Conservation (phyloP, 352 stramenopile species). For the Blastocystis sp. region DNA sequence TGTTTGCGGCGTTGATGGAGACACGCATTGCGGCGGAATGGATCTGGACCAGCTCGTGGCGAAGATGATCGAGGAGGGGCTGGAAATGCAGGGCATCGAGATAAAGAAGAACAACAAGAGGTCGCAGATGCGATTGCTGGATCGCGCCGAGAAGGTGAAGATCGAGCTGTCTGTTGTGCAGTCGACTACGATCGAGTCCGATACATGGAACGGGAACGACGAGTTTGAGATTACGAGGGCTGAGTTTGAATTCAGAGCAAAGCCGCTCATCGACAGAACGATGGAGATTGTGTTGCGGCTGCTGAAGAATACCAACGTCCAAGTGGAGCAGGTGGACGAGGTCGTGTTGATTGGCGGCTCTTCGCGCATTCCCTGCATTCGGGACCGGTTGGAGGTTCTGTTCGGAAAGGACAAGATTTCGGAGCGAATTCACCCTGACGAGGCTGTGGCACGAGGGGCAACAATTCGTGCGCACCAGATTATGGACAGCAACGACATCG, state of each 20-base stretch:
- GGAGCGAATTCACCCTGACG: constrained; percentile 90
- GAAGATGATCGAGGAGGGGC: constrained; percentile 97
- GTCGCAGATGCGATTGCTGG: constrained; percentile 92
- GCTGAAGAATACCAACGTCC: constrained; percentile 91
- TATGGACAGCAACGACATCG: not conserved
- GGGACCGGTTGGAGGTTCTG: constrained; percentile 93
- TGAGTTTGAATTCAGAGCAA: constrained; percentile 97
- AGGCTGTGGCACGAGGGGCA: constrained; percentile 97
- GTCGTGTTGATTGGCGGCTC: constrained; percentile 97
- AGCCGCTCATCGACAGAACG: constrained; percentile 98
- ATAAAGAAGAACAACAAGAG: constrained; percentile 88
- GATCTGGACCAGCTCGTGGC: constrained; percentile 91
- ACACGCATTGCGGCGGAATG: constrained; percentile 87
- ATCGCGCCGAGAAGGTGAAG: constrained; percentile 96
- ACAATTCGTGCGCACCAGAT: constrained; percentile 25
- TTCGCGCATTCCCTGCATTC: constrained; percentile 95
- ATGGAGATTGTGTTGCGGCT: constrained; percentile 91
- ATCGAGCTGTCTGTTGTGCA: constrained; percentile 87
- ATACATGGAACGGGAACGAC: constrained; percentile 92
- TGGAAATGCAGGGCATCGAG: constrained; percentile 79
- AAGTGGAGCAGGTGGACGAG: constrained; percentile 94
- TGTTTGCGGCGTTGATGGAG: constrained; percentile 80
- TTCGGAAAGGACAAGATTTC: constrained; percentile 81
- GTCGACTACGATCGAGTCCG: constrained; percentile 92
- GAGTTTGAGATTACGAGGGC: constrained; percentile 93